Conservation (phyloP, 2,329 filamentous ascomycete genomes). For the Pseudogymnoascus sp. region DNA sequence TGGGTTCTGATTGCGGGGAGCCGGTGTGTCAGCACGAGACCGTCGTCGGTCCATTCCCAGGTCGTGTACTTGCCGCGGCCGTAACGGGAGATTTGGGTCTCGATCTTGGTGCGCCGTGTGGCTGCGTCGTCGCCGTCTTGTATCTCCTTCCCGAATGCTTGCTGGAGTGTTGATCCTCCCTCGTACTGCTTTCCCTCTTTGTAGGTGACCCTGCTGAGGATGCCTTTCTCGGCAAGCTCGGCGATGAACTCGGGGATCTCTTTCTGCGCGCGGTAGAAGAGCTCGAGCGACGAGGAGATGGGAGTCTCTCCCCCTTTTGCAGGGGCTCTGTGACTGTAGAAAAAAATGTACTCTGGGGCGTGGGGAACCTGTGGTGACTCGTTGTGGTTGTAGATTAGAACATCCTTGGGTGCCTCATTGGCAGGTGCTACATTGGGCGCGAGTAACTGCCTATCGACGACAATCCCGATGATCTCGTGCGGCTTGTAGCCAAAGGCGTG, state of each 20-base stretch:
- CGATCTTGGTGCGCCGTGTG: constrained; percentile 37
- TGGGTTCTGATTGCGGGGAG: constrained; percentile 42
- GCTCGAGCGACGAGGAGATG: constrained; percentile 41
- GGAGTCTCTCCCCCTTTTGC: constrained; percentile 35
- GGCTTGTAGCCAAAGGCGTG: constrained; percentile 42
- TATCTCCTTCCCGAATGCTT: constrained; percentile 43
- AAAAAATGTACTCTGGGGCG: constrained; percentile 45
- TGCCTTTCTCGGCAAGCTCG: constrained; percentile 38
- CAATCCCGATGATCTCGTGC: constrained; percentile 45
- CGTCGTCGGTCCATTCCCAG: constrained; percentile 42
- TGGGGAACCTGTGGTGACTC: constrained; percentile 45
- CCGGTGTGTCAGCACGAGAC: constrained; percentile 37
- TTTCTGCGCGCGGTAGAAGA: constrained; percentile 37
- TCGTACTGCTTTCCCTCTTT: constrained; percentile 37
- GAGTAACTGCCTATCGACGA: constrained; percentile 38
- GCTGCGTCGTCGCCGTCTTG: constrained; percentile 36
- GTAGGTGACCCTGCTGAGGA: constrained; percentile 37
- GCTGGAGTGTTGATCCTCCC: constrained; percentile 40
- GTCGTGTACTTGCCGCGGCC: constrained; percentile 39
- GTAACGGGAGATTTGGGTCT: constrained; percentile 42
- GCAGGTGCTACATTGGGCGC: constrained; percentile 40
- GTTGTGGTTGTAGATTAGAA: constrained; percentile 44
- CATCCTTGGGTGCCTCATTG: constrained; percentile 41
- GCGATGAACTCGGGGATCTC: constrained; percentile 42
- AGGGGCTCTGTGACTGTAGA: constrained; percentile 37